These are phyloP conservation scores for Actinomortierella wolfii DNA, from an alignment of 371 early-diverging fungal genomes.

Conservation along the genomic window DNA sequence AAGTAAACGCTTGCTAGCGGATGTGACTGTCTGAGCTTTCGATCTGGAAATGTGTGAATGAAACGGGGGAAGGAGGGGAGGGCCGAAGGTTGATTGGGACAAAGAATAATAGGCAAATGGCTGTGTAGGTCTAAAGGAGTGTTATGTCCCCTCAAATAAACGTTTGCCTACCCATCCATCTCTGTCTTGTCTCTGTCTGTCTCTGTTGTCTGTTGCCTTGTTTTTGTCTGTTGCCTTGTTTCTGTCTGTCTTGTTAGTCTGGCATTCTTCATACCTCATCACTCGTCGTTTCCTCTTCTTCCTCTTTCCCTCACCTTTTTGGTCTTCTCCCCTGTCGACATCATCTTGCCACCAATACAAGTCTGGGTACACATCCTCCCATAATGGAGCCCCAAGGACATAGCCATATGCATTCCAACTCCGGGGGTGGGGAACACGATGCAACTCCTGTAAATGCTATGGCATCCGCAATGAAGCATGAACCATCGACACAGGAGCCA, in stretches of 20 bases:
- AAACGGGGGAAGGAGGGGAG: background rate
- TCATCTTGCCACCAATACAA: background rate
- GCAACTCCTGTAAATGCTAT: background rate
- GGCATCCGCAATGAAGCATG: background rate
- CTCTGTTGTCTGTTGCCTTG: background rate
- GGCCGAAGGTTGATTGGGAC: background rate
- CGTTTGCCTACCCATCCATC: background rate
- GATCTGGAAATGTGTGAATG: background rate
- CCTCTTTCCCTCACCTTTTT: background rate
- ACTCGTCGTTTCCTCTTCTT: background rate
- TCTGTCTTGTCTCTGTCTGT: background rate
- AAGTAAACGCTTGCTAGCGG: too few species aligned
- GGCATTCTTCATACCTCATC: background rate
- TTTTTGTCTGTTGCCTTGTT: background rate
- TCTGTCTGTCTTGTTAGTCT: background rate
- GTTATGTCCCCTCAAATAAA: background rate
- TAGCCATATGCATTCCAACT: background rate
- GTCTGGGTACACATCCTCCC: background rate
- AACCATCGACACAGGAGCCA: background rate
- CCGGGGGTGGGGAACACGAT: background rate
- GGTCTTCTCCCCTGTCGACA: background rate
- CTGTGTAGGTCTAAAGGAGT: background rate
- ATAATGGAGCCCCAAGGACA: background rate
- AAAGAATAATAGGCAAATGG: slow-evolving; percentile 1
- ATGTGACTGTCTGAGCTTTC: background rate